phyloP scores from a whole-genome alignment of 2,329 filamentous ascomycete genomes.

The Fusarium begoniae region DNA sequence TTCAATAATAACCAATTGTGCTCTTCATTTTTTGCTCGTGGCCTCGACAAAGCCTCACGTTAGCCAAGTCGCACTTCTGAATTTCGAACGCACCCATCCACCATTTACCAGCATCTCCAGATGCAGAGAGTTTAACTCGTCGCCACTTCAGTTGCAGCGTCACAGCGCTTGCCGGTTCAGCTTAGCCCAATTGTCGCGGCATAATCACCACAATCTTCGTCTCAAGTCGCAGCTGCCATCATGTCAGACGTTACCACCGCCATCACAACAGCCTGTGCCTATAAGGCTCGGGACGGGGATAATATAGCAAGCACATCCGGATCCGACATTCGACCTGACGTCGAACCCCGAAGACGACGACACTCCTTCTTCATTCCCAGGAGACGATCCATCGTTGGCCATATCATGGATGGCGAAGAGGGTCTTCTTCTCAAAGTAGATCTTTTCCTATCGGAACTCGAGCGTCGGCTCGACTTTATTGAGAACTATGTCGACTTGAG shows the following conservation, averaged over 20 bases:
- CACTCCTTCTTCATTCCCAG: constrained; percentile 68
- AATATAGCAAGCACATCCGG: constrained; percentile 53
- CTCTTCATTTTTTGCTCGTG: constrained; percentile 35
- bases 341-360: constrained; percentile 52
- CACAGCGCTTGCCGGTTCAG: constrained; percentile 23
- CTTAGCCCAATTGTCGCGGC: not conserved
- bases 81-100: constrained; percentile 6
- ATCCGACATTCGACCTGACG: constrained; percentile 46
- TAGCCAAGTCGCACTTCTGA: constrained; percentile 14
- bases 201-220: constrained; percentile 20
- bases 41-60: constrained; percentile 16
- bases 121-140: constrained; percentile 16
- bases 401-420: constrained; percentile 71
- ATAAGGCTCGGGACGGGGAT: constrained; percentile 48
- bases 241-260: constrained; percentile 53
- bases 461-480: constrained; percentile 85
- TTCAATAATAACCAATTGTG: constrained; percentile 38
- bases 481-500: constrained; percentile 87
- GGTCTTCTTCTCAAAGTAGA: constrained; percentile 73
- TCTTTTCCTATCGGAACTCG: constrained; percentile 84
- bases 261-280: constrained; percentile 51
- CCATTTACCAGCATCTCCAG: constrained; percentile 10
- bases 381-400: constrained; percentile 67
- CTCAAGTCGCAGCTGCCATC: constrained; percentile 22
- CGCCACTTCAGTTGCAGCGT: constrained; percentile 23